Evolutionary conservation across 148 eudicot species (phyloP), one percentile per base, ranked within the genome.

Genomic region (Oxyria digyna): DNA sequence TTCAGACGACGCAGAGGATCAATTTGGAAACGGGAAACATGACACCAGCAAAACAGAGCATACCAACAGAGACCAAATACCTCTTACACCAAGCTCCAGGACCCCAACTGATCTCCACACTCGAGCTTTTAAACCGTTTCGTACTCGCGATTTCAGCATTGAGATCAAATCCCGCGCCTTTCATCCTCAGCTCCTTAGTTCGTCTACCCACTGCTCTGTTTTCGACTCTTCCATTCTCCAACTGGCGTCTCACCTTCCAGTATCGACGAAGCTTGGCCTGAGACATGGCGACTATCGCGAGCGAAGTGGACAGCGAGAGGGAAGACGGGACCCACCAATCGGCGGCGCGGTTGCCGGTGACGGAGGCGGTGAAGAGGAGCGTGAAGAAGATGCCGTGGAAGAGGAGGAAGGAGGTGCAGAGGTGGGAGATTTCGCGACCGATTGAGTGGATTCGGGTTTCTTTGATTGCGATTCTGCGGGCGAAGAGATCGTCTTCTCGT

Each of bases 141-240:
- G 20, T n/a, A 8, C 3, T 41, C n/a, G 21, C 84, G 67, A 20
- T 37, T 0, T 74, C 85, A 42, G 76, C 75, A 5, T 74, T 62
- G 73, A 80, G 48, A 80, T 86, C 85, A 33, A 83, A 63, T 13
- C 67, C 15, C 18, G 67, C 67, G 11, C 67, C 67, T 67, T 83
- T 83, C 90, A 83, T 81, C 79, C 90, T 79, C 82, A 86, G 66
- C 69, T 86, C 90, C 68, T 79, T 82, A 24, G 84, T 66, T 41
- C 87, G 80, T 46, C 87, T 40, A 23, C 78, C 50, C 8, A 86
- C 45, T 1, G 81, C 81, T 15, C 90, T 72, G 21, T 49, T 74
- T 20, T 84, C 84, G 21, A 1, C 71, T 64, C 63, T 76, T 62
- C 81, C 90, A 54, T 82, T 81, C 81, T 80, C 81, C 71, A 84